These are phyloP conservation scores for Kwoniella europaea DNA, from an alignment of 768 basidiomycete species.

Conservation along the genomic window DNA sequence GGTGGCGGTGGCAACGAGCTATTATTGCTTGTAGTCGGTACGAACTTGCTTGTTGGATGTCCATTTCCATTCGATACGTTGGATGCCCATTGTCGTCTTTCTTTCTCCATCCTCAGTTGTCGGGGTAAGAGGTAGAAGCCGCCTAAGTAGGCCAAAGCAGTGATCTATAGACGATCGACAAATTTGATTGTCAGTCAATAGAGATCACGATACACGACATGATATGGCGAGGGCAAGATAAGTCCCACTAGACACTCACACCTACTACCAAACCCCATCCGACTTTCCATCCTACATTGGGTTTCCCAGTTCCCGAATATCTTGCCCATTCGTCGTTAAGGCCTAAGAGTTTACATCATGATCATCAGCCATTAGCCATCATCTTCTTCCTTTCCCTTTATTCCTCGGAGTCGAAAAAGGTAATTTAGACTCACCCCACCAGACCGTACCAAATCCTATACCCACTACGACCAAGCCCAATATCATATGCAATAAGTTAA, in stretches of 20 bases:
- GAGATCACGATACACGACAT: too few relatives aligned
- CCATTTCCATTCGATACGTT: neutral
- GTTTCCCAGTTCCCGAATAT: conserved; percentile 61
- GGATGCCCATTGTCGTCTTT: conserved; percentile 18
- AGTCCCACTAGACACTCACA: conserved; percentile 21
- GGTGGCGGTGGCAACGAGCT: conserved; percentile 3
- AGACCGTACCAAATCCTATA: conserved; percentile 57
- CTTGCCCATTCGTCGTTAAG: conserved; percentile 63
- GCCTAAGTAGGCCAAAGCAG: conserved; percentile 18
- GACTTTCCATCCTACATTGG: conserved; percentile 38
- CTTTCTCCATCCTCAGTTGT: conserved; percentile 21
- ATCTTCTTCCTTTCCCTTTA: too few relatives aligned
- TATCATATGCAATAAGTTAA: conserved; percentile 67
- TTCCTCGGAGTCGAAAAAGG: neutral
- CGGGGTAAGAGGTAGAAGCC: conserved; percentile 27
- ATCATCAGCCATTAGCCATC: conserved; percentile 16
- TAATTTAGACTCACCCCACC: conserved; percentile 45
- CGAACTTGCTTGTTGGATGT: neutral
- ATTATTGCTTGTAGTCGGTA: neutral
- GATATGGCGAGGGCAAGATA: too few relatives aligned
- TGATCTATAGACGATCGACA: conserved; percentile 12
- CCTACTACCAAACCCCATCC: conserved; percentile 44
- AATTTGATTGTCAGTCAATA: too few relatives aligned
- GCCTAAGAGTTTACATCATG: conserved; percentile 51
- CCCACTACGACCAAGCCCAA: conserved; percentile 65